phyloP scores from a whole-genome alignment of 495 filamentous ascomycete species.

The Penicillium goetzii region DNA sequence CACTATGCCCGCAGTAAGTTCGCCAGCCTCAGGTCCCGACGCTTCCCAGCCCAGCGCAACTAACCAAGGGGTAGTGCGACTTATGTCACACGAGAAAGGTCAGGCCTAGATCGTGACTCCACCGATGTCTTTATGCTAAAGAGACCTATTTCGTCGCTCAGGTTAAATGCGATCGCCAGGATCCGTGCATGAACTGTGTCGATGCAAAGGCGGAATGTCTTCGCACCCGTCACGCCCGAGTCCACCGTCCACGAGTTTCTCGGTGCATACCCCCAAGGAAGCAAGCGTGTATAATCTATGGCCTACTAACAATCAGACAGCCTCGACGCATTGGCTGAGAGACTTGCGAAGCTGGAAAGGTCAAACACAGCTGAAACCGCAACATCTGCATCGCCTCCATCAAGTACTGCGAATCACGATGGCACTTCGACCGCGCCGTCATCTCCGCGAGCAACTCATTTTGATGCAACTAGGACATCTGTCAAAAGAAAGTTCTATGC shows the following conservation, averaged over 20 bases:
- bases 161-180: conserved; percentile 38
- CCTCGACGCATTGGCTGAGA: conserved; percentile 27
- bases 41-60: conserved; percentile 1
- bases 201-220: conserved; percentile 30
- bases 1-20: conserved; percentile 30
- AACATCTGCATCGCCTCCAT: conserved; percentile 20
- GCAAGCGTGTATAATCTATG: neutral
- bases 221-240: conserved; percentile 31
- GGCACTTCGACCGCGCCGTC: conserved; percentile 1
- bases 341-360: conserved; percentile 31
- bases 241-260: conserved; percentile 33
- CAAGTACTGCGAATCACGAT: conserved; percentile 13
- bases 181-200: conserved; percentile 34
- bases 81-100: conserved; percentile 38
- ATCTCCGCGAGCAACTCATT: conserved; percentile 15
- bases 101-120: neutral
- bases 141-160: neutral
- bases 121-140: neutral
- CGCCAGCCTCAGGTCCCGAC: too few relatives aligned
- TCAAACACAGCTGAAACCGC: conserved; percentile 7
- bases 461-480: neutral
- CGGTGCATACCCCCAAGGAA: conserved; percentile 12
- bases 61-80: conserved; percentile 29
- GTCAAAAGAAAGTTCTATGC: conserved; percentile 18
- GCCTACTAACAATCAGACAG: conserved; percentile 15